These are phyloP conservation scores for Coemansia sp. DNA, from an alignment of 192 early-diverging fungal species.

Conservation along the genomic window DNA sequence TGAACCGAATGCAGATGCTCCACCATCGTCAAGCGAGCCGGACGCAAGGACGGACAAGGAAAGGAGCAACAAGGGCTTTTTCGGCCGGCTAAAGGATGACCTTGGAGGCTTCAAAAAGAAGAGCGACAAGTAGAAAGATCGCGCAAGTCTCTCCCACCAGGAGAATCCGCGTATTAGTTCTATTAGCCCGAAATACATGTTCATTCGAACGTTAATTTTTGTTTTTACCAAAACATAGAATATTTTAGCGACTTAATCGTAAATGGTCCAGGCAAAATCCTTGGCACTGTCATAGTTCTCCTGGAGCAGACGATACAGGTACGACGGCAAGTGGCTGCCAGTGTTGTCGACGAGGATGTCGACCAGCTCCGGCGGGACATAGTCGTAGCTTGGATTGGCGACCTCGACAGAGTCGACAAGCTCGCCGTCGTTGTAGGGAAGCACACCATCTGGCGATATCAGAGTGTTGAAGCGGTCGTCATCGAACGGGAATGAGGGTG, in stretches of 20 bases:
- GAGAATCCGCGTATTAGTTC: too few species aligned
- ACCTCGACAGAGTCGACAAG: constrained; percentile 78
- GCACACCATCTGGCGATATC: constrained; percentile 76
- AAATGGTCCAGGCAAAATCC: constrained; percentile 45
- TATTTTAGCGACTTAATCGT: constrained; percentile 36
- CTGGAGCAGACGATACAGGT: constrained; percentile 73
- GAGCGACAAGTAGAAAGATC: constrained; percentile 22
- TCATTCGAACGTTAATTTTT: too few species aligned
- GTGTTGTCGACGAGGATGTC: constrained; percentile 87
- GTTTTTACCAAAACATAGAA: too few species aligned
- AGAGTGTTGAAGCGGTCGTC: constrained; percentile 78
- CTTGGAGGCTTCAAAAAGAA: constrained; percentile 60
- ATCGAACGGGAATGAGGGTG: constrained; percentile 86
- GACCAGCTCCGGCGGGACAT: constrained; percentile 87
- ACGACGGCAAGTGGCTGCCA: constrained; percentile 76
- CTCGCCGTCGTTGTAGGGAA: constrained; percentile 78
- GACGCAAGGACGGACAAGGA: constrained; percentile 7
- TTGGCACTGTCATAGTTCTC: constrained; percentile 58
- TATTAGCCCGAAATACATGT: constrained; percentile 2
- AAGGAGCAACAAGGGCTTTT: constrained; percentile 53
- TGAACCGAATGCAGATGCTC: background rate
- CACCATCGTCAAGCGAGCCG: background rate
- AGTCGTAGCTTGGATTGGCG: constrained; percentile 89
- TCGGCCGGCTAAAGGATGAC: constrained; percentile 57
- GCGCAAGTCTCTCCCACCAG: too few species aligned